These are phyloP conservation scores for Eucalyptus albens DNA, from an alignment of 345 rosid species.

Conservation along the genomic window DNA sequence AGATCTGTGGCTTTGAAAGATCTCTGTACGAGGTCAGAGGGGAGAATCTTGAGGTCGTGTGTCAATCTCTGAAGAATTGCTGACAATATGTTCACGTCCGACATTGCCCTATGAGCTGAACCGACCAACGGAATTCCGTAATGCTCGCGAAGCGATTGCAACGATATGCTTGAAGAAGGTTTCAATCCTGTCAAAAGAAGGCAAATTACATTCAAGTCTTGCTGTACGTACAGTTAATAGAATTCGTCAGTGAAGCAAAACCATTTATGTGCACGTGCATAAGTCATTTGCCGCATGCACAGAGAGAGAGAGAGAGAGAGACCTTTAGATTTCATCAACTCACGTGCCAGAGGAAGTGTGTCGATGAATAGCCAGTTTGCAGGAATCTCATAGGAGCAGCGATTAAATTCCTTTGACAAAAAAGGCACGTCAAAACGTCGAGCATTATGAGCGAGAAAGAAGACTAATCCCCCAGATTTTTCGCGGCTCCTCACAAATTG, in stretches of 20 bases:
- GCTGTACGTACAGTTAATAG: neutral
- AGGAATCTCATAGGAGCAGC: conserved; percentile 61
- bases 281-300: neutral
- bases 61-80: conserved; percentile 58
- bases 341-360: conserved; percentile 60
- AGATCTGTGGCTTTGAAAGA: conserved; percentile 33
- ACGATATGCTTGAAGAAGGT: conserved; percentile 10
- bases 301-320: neutral
- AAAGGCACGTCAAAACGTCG: conserved; percentile 72
- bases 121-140: conserved; percentile 29
- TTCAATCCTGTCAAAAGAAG: conserved; percentile 16
- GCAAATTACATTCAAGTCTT: neutral
- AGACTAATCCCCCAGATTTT: conserved; percentile 59
- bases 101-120: conserved; percentile 81
- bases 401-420: conserved; percentile 51
- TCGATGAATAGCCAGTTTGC: conserved; percentile 56
- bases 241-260: neutral
- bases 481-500: conserved; percentile 63
- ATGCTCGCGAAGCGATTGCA: conserved; percentile 35
- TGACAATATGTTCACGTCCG: conserved; percentile 57
- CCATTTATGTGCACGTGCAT: neutral
- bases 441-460: conserved; percentile 75
- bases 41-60: conserved; percentile 38
- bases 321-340: conserved; percentile 50
- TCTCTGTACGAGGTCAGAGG: conserved; percentile 31